Base-by-base conservation (phyloP, 495 filamentous ascomycete species). In the Sordaria brevicollis region DNA sequence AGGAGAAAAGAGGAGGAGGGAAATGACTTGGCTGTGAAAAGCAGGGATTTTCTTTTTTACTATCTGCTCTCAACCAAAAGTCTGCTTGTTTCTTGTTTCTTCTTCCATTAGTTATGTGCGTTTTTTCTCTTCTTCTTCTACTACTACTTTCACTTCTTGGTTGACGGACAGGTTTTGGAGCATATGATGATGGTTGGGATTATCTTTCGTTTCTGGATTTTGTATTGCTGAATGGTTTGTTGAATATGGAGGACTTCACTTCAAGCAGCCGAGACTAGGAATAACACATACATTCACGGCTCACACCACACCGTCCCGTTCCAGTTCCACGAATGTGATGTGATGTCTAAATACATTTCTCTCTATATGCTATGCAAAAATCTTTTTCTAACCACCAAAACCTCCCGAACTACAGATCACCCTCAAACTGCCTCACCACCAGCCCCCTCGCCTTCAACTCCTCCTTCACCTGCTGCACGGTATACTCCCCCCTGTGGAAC, bases 401-500 rank as follows among this genome's bases (percentile, higher is more conserved):
- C 49, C 33, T 70, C 35, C 68, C 19, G 33, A 72, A n/a, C 73
- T 71, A 85, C 65, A 82, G 72, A 29, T 82, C 79, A 0, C 81
- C 81, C 65, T 96, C 93, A 76, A 89, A 91, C 70, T 88, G 84
- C 70, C 95, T 85, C 17, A 98, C 90, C 68, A 93, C 77, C 66
- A 97, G 82, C 2, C 90, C 90, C 74, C 88, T 86, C 31, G 84
- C 78, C n/a, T 84, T 84, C 41, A 98, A 76, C 74, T 90, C 86
- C 70, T 93, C 88, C 78, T 98, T 99, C n/a, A 99, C 95, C 71
- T 98, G 88, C 76, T 89, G 88, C 9, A 99, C 94, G 1, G 94
- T 97, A 77, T 93, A 98, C 81, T 99, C 94, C 34, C 90, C 91
- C 35, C 96, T 85, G 81, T 99, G 95, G 78, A 99, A 99, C 90